Evolutionary conservation across 1,139 yeast species (phyloP).

Genomic region (Meyerozyma elateridarum): DNA sequence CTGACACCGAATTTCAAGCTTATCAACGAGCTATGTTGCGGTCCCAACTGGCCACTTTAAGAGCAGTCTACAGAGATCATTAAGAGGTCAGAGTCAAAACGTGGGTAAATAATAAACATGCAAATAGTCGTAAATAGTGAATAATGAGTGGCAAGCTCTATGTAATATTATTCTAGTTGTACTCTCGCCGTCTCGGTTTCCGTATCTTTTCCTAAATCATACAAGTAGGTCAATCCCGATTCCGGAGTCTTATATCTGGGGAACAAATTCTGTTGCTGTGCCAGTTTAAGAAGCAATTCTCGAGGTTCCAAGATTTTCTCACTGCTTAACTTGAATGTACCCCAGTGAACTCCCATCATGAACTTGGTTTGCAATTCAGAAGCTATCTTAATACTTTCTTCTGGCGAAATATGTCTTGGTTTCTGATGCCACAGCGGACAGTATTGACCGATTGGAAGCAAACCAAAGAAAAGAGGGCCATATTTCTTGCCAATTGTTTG

Average conservation of each 20-base stretch:
- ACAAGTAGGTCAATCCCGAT: conserved; percentile 39
- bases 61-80: conserved; percentile 20
- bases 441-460: conserved; percentile 92
- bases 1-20: conserved; percentile 51
- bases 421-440: conserved; percentile 93
- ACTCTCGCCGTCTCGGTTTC: too few relatives aligned
- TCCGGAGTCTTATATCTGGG: conserved; percentile 32
- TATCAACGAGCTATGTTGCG: conserved; percentile 35
- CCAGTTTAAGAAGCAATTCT: conserved; percentile 24
- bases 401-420: conserved; percentile 84
- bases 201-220: conserved; percentile 20
- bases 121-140: conserved; percentile 1
- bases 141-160: too few relatives aligned
- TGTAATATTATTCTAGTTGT: too few relatives aligned
- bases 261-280: conserved; percentile 17
- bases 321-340: conserved; percentile 83
- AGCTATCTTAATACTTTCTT: conserved; percentile 68
- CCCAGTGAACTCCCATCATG: conserved; percentile 93
- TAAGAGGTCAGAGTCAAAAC: too few relatives aligned
- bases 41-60: conserved; percentile 33
- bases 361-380: conserved; percentile 54
- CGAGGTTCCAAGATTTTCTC: conserved; percentile 87
- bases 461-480: conserved; percentile 64
- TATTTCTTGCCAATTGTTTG: conserved; percentile 54
- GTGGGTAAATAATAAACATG: conserved; percentile 1